Evolutionary conservation across 371 early-diverging fungal genomes (phyloP).

Genomic region (Mortierella sp.): DNA sequence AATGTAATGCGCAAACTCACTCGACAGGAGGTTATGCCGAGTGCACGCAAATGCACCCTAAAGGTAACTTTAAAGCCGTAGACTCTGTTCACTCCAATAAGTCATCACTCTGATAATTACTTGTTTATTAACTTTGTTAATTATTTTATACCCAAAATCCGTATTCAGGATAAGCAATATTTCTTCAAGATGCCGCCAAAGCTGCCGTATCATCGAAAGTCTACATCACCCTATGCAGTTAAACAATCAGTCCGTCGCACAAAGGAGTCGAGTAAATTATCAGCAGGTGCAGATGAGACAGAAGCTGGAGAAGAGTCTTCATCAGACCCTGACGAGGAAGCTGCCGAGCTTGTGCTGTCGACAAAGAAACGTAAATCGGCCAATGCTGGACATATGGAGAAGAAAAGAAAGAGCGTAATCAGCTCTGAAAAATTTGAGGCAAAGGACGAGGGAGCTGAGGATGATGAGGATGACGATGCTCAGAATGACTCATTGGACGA

Average conservation of each 20-base stretch:
- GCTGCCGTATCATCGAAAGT: conserved; percentile 64
- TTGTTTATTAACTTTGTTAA: background rate
- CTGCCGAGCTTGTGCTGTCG: background rate
- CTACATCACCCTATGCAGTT: conserved; percentile 54
- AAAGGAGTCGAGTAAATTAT: conserved; percentile 43
- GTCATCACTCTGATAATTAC: background rate
- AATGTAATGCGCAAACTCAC: conserved; percentile 54
- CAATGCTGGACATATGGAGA: conserved; percentile 14
- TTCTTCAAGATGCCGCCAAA: conserved; percentile 77
- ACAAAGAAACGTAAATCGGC: conserved; percentile 37
- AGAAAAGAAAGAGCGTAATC: conserved; percentile 34
- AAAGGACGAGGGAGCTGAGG: conserved; percentile 9
- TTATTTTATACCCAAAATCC: background rate
- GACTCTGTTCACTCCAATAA: too few relatives aligned
- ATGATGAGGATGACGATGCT: conserved; percentile 35
- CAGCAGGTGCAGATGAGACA: conserved; percentile 17
- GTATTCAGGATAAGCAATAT: conserved; percentile 68
- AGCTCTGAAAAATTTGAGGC: background rate
- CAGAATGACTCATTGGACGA: conserved; percentile 53
- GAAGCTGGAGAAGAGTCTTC: conserved; percentile 20
- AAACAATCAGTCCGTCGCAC: conserved; percentile 38
- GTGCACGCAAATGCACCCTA: conserved; percentile 74
- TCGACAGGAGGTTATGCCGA: conserved; percentile 62
- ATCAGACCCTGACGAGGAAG: conserved; percentile 33
- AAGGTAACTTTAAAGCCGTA: conserved; percentile 36